Base-by-base conservation (phyloP, 2,329 filamentous ascomycete genomes). In the Sporothrix euskadiensis region DNA sequence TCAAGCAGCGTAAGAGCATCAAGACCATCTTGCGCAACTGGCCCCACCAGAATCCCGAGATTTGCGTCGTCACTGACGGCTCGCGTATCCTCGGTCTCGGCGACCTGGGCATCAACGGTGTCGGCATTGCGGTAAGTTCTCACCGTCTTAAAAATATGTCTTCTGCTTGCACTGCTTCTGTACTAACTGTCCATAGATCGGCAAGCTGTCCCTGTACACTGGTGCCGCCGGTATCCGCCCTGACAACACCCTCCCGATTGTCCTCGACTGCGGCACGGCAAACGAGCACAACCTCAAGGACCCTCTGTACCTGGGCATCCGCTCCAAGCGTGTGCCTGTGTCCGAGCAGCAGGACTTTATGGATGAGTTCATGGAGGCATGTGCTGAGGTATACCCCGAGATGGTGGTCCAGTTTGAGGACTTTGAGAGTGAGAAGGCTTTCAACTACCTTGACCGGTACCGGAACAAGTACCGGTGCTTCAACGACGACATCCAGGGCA, bases 401-500 rank as follows among this genome's bases (percentile, higher is more conserved):
- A 91, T 87, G 89, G 83, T 91, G 63, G 93, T 98, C 76, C 96
- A 98, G 81, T 98, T 97, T 79, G 95, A 98, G 82, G 96, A 98
- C 81, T 98, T 97, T 83, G 97, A 98, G 86, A 97, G 95, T 79
- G 87, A 89, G 78, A 90, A 90, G 83, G 95, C 96, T 65, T 99
- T 98, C 88, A 92, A 92, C 76, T 95, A 97, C 79, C 88, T 98
- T 56, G 92, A 96, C 81, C 90, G 94, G 75, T 98, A 98, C 84
- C 92, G 93, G 78, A 87, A 94, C 81, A 88, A 87, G 76, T 95
- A 97, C 86, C 94, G 93, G 82, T 97, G 93, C 87, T 99, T 99
- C 89, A 98, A 98, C 83, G 96, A 98, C 80, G 95, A 99, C 81
- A 96, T 99, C 80, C 95, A 98, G 85, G 95, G 95, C 77, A 98